Conservation (phyloP, 345 rosid species). For the Arabidopsis thaliana region DNA sequence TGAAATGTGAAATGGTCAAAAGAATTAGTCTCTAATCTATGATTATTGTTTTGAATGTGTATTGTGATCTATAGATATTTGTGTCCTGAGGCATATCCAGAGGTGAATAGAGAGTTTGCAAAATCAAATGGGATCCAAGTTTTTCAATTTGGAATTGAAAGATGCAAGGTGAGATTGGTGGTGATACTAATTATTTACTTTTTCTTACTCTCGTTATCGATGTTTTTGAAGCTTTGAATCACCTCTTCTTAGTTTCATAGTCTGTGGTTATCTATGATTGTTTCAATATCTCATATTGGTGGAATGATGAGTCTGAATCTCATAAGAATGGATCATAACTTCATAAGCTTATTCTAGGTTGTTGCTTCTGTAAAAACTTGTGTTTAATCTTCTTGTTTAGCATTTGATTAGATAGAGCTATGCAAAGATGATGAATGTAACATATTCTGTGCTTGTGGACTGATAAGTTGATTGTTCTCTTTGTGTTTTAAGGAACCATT, state of each 20-base stretch:
- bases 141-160: conserved; percentile 82
- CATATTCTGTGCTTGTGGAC: too few relatives aligned
- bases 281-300: neutral
- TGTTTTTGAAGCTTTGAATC: conserved; percentile 17
- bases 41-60: too few relatives aligned
- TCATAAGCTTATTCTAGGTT: too few relatives aligned
- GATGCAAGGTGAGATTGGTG: conserved; percentile 59
- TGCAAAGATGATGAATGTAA: too few relatives aligned
- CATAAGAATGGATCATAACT: neutral
- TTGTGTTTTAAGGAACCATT: conserved; percentile 67
- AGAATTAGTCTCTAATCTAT: too few relatives aligned
- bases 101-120: conserved; percentile 59
- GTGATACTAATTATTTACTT: neutral
- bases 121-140: conserved; percentile 60
- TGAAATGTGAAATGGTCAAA: neutral
- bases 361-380: too few relatives aligned
- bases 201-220: neutral
- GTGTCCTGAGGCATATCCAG: conserved; percentile 76
- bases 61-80: conserved; percentile 56
- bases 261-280: neutral
- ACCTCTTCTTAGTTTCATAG: neutral
- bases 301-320: neutral
- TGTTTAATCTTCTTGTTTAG: too few relatives aligned
- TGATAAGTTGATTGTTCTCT: conserved; percentile 5
- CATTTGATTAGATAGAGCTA: too few relatives aligned